phyloP scores from a whole-genome alignment of 495 filamentous ascomycete species.

The Annulohypoxylon stygium region DNA sequence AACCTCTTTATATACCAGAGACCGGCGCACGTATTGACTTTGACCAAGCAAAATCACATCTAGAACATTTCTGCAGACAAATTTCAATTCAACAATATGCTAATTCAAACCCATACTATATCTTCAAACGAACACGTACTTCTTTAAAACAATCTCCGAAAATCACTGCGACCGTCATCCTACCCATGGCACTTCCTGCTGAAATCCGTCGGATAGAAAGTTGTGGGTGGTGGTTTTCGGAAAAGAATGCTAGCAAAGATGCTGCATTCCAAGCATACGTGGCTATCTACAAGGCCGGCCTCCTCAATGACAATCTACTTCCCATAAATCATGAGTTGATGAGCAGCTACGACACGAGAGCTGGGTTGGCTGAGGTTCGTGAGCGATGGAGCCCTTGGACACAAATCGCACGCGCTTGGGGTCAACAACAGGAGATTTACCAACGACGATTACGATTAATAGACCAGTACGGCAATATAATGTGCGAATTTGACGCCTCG shows the following conservation, averaged over 20 bases:
- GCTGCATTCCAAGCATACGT: conserved; percentile 86
- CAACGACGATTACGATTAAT: conserved; percentile 50
- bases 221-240: conserved; percentile 71
- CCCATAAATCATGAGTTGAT: conserved; percentile 64
- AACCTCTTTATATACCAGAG: conserved; percentile 60
- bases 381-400: conserved; percentile 75
- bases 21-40: conserved; percentile 80
- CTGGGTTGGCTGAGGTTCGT: conserved; percentile 65
- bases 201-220: conserved; percentile 70
- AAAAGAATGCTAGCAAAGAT: conserved; percentile 82
- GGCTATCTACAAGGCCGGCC: conserved; percentile 73
- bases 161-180: conserved; percentile 67
- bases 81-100: conserved; percentile 69
- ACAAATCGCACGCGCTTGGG: conserved; percentile 70
- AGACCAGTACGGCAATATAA: conserved; percentile 48
- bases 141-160: conserved; percentile 49
- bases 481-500: conserved; percentile 60
- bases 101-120: conserved; percentile 65
- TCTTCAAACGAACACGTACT: conserved; percentile 39
- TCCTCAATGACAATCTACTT: conserved; percentile 84
- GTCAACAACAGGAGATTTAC: conserved; percentile 40
- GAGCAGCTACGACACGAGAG: conserved; percentile 58
- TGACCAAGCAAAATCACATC: conserved; percentile 77
- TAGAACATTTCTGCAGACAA: conserved; percentile 84
- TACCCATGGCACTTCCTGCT: conserved; percentile 78